Percentiles rank a stretch among this genome's conserved stretches.
phyloP scores from a whole-genome alignment of 768 basidiomycete species.

The Lentinus brumalis region DNA sequence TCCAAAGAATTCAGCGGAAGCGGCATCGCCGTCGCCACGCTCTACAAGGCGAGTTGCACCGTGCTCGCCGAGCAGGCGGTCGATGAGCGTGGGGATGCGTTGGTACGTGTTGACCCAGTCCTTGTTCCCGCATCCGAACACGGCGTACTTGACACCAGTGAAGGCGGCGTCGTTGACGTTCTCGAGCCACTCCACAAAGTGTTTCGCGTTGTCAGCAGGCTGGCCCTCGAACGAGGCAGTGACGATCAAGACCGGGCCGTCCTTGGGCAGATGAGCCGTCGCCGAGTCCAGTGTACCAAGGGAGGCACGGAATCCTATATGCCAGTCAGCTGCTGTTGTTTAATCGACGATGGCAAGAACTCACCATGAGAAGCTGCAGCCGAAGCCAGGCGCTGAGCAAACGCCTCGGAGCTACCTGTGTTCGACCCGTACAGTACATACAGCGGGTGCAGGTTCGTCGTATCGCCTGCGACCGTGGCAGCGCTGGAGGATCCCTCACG shows the following conservation, averaged over 20 bases:
- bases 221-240: slow-evolving; percentile 52
- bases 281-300: slow-evolving; percentile 44
- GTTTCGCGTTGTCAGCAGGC: slow-evolving; percentile 51
- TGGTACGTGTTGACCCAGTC: slow-evolving; percentile 52
- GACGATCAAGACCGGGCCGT: slow-evolving; percentile 46
- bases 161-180: slow-evolving; percentile 31
- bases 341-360: neutral
- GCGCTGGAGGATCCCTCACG: neutral
- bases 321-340: neutral
- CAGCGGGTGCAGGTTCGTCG: slow-evolving; percentile 28
- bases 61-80: slow-evolving; percentile 33
- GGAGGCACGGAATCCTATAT: slow-evolving; percentile 39
- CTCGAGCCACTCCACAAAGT: slow-evolving; percentile 45
- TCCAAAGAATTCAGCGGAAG: slow-evolving; percentile 42
- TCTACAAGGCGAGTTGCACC: slow-evolving; percentile 41
- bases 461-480: neutral
- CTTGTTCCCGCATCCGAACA: slow-evolving; percentile 53
- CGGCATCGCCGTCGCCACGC: slow-evolving; percentile 45
- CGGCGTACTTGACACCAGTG: slow-evolving; percentile 38
- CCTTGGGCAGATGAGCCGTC: slow-evolving; percentile 37
- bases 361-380: slow-evolving; percentile 40
- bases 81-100: slow-evolving; percentile 44
- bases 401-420: slow-evolving; percentile 49
- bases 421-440: slow-evolving; percentile 48
- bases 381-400: slow-evolving; percentile 46